These are phyloP conservation scores for Ananas comosus DNA, from an alignment of 176 grass and related monocot species.

Conservation along the genomic window DNA sequence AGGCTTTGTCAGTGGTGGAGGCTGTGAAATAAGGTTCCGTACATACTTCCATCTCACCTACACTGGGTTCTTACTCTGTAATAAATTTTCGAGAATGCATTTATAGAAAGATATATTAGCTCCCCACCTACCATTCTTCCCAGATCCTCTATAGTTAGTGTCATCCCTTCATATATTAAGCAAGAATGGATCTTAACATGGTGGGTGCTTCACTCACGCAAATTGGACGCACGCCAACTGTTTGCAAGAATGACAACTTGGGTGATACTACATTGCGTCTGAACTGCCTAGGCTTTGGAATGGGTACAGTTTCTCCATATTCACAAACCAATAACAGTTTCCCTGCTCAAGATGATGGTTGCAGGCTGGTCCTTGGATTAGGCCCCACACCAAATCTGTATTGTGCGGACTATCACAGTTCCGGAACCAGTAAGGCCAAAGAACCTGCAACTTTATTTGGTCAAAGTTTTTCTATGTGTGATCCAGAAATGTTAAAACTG, in stretches of 20 bases:
- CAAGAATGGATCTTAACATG: conserved; percentile 64
- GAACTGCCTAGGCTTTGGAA: conserved; percentile 25
- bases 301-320: conserved; percentile 15
- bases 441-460: conserved; percentile 32
- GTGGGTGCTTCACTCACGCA: conserved; percentile 31
- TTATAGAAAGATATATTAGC: conserved; percentile 19
- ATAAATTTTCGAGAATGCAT: conserved; percentile 40
- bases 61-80: conserved; percentile 36
- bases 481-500: conserved; percentile 40
- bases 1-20: conserved; percentile 78
- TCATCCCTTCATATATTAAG: conserved; percentile 21
- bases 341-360: conserved; percentile 53
- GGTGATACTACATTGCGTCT: conserved; percentile 23
- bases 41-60: conserved; percentile 77
- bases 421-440: conserved; percentile 20
- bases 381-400: conserved; percentile 66
- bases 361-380: conserved; percentile 73
- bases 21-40: conserved; percentile 35
- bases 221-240: conserved; percentile 21
- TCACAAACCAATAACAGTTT: conserved; percentile 22
- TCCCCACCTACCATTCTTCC: conserved; percentile 6
- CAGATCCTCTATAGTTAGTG: conserved; percentile 15
- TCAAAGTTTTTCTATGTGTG: conserved; percentile 32
- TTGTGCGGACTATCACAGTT: conserved; percentile 32
- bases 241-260: conserved; percentile 34